Base-by-base conservation (phyloP, 257 asterid genomes). In the Penstemon eatonii region DNA sequence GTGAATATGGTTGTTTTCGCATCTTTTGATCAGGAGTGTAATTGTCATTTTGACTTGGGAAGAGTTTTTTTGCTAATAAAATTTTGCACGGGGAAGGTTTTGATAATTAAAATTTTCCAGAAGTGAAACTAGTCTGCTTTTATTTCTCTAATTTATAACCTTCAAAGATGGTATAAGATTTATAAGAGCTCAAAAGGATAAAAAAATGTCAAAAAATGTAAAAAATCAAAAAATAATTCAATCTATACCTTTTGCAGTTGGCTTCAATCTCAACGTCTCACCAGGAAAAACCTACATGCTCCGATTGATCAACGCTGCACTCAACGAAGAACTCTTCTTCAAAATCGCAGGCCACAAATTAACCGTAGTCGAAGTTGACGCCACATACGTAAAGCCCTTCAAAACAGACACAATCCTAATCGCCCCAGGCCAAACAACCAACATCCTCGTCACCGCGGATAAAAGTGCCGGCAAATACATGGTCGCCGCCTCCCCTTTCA, bases 361-460 rank as follows among this genome's bases (percentile, higher is more conserved):
- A 65, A 87, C 87, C 0, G 79, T 87, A 0, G 91, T 87, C 4
- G 94, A 87, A 51, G 94, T 85, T 3, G 94, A 87, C 33, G 91
- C 94, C 33, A 67, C 87, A 3, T 83, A 85, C 43, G 86, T 87
- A 0, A 87, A 87, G 51, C 94, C 91, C 53, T 85, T 87, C 71
- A 67, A 79, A 70, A 84, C 84, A 1, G 87, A 79, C 67, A 81
- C 82, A 0, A 56, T 84, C 52, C 36, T 84, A 15, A 69, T 87
- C 53, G 87, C 94, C 25, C 94, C 94, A 0, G 94, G 94, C 3
- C 94, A 87, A 58, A 82, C 94, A 4, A 83, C 94, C 61, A 82
- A 65, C 46, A 87, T 71, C 5, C 36, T 85, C 67, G 19, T 87
- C 10, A 56, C 76, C 3, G 71, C 94, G 1, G 38, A 79, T 61